phyloP scores from a whole-genome alignment of 176 grass and related monocot species.

The Oryza coarctata region DNA sequence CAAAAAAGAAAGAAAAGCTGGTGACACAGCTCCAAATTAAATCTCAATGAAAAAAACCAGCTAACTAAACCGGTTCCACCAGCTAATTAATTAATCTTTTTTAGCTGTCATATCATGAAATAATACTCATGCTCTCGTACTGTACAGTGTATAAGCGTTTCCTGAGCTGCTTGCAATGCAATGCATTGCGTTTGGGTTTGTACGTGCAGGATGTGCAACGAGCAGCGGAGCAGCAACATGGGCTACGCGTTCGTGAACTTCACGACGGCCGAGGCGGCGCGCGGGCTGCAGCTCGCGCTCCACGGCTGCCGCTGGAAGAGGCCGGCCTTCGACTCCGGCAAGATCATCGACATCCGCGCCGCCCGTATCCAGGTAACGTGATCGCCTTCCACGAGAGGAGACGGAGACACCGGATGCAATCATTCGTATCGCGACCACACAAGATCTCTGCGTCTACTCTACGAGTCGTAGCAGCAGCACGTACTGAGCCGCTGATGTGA shows the following conservation, averaged over 20 bases:
- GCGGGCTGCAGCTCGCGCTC: conserved; percentile 15
- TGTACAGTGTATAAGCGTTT: background rate
- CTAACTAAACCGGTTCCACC: background rate
- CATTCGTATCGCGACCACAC: background rate
- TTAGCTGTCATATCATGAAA: background rate
- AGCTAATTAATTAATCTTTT: too few species aligned
- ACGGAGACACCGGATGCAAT: background rate
- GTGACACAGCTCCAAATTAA: background rate
- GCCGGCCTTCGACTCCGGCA: conserved; percentile 30
- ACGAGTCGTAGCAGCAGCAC: background rate
- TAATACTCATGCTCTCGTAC: too few species aligned
- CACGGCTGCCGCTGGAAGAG: conserved; percentile 41
- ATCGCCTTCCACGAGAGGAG: too few species aligned
- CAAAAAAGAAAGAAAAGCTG: background rate
- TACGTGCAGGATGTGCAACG: background rate
- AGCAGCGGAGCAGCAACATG: conserved; percentile 41
- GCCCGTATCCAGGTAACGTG: conserved; percentile 55
- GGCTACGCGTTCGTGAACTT: conserved; percentile 86
- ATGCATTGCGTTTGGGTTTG: too few species aligned
- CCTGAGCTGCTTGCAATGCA: too few species aligned
- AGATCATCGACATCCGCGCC: conserved; percentile 39
- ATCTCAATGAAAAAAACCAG: background rate
- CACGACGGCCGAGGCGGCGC: conserved; percentile 43
- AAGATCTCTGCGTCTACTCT: background rate
- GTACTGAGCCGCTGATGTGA: too few species aligned